phyloP scores from a whole-genome alignment of 129 eudicot species.

The Apium graveolens region DNA sequence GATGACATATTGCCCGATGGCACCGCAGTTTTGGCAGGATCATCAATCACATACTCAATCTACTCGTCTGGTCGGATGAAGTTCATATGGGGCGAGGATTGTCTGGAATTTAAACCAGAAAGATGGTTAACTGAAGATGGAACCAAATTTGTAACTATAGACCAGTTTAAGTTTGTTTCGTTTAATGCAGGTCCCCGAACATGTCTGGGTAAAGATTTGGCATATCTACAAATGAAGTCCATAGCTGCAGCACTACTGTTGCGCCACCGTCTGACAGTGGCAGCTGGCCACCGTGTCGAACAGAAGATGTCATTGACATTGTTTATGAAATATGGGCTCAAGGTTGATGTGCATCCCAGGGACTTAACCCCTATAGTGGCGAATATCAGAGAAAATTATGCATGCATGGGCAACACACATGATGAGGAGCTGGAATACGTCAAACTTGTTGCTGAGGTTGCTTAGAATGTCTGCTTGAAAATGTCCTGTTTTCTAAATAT shows the following conservation, averaged over 20 bases:
- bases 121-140: slow-evolving; percentile 56
- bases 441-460: slow-evolving; percentile 1
- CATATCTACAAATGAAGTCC: slow-evolving; percentile 81
- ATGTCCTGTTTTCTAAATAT: neutral
- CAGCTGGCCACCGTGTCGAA: slow-evolving; percentile 64
- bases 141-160: slow-evolving; percentile 32
- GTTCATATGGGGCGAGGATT: slow-evolving; percentile 72
- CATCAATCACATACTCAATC: slow-evolving; percentile 56
- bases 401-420: slow-evolving; percentile 18
- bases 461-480: neutral
- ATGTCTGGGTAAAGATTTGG: slow-evolving; percentile 71
- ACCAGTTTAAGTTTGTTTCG: slow-evolving; percentile 53
- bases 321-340: slow-evolving; percentile 68
- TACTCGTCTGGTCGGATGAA: slow-evolving; percentile 67
- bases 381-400: slow-evolving; percentile 11
- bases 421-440: slow-evolving; percentile 11
- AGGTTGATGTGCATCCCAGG: slow-evolving; percentile 47
- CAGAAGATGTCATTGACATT: slow-evolving; percentile 71
- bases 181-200: slow-evolving; percentile 69
- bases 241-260: slow-evolving; percentile 61
- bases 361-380: slow-evolving; percentile 41
- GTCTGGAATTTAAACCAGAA: slow-evolving; percentile 53
- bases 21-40: slow-evolving; percentile 58
- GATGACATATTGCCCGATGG: slow-evolving; percentile 73
- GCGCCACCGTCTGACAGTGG: slow-evolving; percentile 59